phyloP scores from a whole-genome alignment of 1,139 yeast genomes.

The Debaryomycetaceae sp. region DNA sequence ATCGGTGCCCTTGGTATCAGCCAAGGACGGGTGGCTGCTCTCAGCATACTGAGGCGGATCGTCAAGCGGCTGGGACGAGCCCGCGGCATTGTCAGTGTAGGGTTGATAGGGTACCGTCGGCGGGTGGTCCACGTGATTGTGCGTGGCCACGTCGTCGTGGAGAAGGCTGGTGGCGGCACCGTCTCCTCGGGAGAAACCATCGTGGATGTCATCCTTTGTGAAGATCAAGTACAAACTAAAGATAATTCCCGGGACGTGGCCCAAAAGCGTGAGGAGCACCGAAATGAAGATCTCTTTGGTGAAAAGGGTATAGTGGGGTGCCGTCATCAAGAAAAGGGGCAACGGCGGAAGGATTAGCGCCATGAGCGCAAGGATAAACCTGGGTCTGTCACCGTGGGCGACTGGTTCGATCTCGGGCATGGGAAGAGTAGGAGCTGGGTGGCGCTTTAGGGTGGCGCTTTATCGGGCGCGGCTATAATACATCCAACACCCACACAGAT shows the following conservation, averaged over 20 bases:
- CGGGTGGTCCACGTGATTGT: slow-evolving; percentile 1
- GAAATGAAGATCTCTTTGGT: slow-evolving; percentile 34
- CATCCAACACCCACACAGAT: no score
- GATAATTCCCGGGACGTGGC: slow-evolving; percentile 36
- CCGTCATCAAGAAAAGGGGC: slow-evolving; percentile 28
- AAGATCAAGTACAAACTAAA: slow-evolving; percentile 32
- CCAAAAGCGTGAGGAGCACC: slow-evolving; percentile 31
- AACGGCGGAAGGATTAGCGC: slow-evolving; percentile 38
- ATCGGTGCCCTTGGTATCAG: slow-evolving; percentile 17
- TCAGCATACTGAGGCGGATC: slow-evolving; percentile 29
- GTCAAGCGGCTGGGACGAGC: slow-evolving; percentile 11
- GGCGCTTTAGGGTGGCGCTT: no score
- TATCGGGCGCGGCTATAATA: no score
- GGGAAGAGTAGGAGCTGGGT: neutral
- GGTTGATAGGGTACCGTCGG: slow-evolving; percentile 5
- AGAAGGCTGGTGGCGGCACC: slow-evolving; percentile 12
- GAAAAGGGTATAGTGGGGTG: slow-evolving; percentile 20
- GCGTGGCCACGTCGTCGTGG: slow-evolving; percentile 1
- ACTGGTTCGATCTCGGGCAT: slow-evolving; percentile 6
- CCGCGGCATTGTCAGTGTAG: slow-evolving; percentile 7
- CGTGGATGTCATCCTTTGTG: slow-evolving; percentile 11
- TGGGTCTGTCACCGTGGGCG: slow-evolving; percentile 6
- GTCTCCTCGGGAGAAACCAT: slow-evolving; percentile 22
- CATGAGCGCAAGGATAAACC: slow-evolving; percentile 25
- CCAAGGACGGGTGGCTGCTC: slow-evolving; percentile 9